phyloP scores from a whole-genome alignment of 1,139 yeast species.

The Debaryomyces coudertii region DNA sequence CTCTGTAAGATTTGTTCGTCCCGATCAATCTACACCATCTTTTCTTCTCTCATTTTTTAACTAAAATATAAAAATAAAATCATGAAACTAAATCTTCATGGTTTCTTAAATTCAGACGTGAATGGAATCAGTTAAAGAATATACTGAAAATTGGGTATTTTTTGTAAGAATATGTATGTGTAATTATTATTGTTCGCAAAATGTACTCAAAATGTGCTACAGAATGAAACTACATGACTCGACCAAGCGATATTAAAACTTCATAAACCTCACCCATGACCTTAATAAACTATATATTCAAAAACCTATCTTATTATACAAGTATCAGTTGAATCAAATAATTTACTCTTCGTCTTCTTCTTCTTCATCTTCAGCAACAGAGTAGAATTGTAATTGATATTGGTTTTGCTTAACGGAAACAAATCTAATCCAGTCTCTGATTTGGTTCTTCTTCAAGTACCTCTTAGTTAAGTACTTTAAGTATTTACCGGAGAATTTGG shows the following conservation, averaged over 20 bases:
- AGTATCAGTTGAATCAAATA: conserved; percentile 20
- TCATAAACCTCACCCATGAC: conserved; percentile 10
- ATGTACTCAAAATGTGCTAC: not conserved
- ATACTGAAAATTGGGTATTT: too few species aligned
- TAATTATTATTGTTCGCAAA: too few species aligned
- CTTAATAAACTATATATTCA: conserved; percentile 8
- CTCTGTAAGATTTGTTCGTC: too few species aligned
- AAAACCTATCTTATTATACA: conserved; percentile 8
- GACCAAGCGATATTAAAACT: conserved; percentile 7
- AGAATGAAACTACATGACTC: not conserved
- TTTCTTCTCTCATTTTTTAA: too few species aligned
- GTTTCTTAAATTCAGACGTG: too few species aligned
- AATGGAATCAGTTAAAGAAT: too few species aligned
- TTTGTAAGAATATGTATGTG: too few species aligned
- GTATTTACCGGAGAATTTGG: conserved; percentile 99
- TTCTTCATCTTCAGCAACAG: conserved; percentile 93
- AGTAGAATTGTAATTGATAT: conserved; percentile 99
- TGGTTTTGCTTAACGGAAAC: conserved; percentile 95
- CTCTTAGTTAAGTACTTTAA: conserved; percentile 98
- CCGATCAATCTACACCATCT: too few species aligned
- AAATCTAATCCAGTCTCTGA: conserved; percentile 99
- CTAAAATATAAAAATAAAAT: too few species aligned
- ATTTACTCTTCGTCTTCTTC: conserved; percentile 87
- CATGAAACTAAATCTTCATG: too few species aligned
- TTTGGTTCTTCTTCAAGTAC: conserved; percentile 99